phyloP scores from a whole-genome alignment of 768 basidiomycete species.

The Leccinum arenicola region DNA sequence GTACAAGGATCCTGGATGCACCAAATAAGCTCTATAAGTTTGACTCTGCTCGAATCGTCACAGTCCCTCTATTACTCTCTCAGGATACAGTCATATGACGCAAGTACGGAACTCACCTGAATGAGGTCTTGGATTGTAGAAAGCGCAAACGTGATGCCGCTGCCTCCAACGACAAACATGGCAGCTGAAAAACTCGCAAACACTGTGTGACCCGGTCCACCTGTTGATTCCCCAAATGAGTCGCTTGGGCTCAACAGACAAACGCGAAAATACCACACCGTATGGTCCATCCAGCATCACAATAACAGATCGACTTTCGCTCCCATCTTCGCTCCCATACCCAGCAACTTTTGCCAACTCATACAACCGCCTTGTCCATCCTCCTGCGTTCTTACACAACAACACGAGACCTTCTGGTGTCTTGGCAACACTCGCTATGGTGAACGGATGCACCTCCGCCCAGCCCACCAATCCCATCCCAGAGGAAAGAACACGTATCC shows the following conservation, averaged over 20 bases:
- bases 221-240: slow-evolving; percentile 20
- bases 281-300: slow-evolving; percentile 57
- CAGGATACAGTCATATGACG: background rate
- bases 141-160: slow-evolving; percentile 58
- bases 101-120: background rate
- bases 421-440: slow-evolving; percentile 43
- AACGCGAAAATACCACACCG: slow-evolving; percentile 27
- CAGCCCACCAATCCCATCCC: slow-evolving; percentile 39
- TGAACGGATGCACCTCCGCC: slow-evolving; percentile 52
- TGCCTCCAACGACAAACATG: slow-evolving; percentile 57
- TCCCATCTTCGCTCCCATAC: slow-evolving; percentile 29
- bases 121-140: slow-evolving; percentile 7
- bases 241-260: background rate
- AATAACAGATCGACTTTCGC: slow-evolving; percentile 29
- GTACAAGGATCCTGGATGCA: too few relatives aligned
- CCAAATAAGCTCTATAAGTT: too few relatives aligned
- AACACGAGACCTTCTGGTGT: slow-evolving; percentile 47
- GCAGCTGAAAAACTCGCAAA: slow-evolving; percentile 50
- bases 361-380: slow-evolving; percentile 47
- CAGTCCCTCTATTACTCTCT: slow-evolving; percentile 20
- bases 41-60: slow-evolving; percentile 3
- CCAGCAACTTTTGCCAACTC: slow-evolving; percentile 21
- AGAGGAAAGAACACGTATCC: slow-evolving; percentile 44
- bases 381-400: slow-evolving; percentile 48
- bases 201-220: slow-evolving; percentile 46